Evolutionary conservation across 2,329 filamentous ascomycete genomes (phyloP).

Genomic region (Corinectria fuckeliana): DNA sequence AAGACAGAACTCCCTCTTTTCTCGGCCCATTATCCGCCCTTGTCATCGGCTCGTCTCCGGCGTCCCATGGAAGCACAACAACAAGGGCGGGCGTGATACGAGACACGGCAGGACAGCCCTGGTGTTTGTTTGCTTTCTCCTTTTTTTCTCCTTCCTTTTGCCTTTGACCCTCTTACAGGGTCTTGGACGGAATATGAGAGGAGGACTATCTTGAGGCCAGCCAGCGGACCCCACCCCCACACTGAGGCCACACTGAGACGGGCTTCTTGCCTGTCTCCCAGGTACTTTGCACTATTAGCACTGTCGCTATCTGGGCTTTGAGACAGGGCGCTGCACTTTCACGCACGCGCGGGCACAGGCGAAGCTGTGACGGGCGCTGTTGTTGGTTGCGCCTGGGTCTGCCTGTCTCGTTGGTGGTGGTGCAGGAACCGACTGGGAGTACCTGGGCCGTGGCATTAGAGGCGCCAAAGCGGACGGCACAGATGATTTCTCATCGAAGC

Average conservation of each 20-base stretch:
- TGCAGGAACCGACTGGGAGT: constrained; percentile 3
- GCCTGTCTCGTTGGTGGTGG: constrained; percentile 1
- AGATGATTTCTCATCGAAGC: constrained; percentile 9
- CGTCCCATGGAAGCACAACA: neutral
- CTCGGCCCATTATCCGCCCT: constrained; percentile 2
- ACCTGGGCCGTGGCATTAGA: constrained; percentile 1
- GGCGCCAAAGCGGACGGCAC: neutral
- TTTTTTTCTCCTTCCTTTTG: neutral
- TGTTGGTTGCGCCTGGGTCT: neutral
- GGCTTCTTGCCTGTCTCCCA: too few species aligned
- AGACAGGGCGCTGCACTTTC: constrained; percentile 1
- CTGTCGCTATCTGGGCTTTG: constrained; percentile 4
- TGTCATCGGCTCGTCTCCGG: neutral
- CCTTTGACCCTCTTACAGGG: constrained; percentile 1
- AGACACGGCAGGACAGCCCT: neutral
- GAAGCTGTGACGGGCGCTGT: neutral
- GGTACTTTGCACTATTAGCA: too few species aligned
- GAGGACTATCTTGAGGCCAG: constrained; percentile 5
- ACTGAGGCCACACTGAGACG: too few species aligned
- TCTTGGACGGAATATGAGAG: neutral
- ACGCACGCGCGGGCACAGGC: neutral
- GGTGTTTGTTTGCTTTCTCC: neutral
- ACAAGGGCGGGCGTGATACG: constrained; percentile 2
- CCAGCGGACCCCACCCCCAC: constrained; percentile 16
- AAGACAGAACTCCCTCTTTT: too few species aligned